Base-by-base conservation (phyloP, 2,329 filamentous ascomycete species). In the Colletotrichum spaethianum region DNA sequence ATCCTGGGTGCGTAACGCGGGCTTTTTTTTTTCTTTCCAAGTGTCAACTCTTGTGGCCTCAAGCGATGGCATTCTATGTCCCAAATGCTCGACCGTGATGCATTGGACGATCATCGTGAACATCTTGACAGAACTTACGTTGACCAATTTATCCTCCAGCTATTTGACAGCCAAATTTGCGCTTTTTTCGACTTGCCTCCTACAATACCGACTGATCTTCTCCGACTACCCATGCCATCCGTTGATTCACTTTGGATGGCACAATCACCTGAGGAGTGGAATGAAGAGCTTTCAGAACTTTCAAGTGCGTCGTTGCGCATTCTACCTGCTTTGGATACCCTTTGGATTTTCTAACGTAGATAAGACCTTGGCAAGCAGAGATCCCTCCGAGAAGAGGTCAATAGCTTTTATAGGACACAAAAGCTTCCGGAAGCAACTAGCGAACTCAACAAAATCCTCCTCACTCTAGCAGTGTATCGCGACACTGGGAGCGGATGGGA, bases 141-240 rank as follows among this genome's bases (percentile, higher is more conserved):
- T 44, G 6, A 44, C 2, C n/a, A 5, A 55, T 14, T 33, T 23
- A 3, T n/a, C 11, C 20, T 36, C 28, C 31, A 55, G 52, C 28
- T 55, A 3, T 55, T 55, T 2, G 52, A 64, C 38, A 31, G 33
- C 38, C 62, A 64, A 8, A 48, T 64, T 11, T 48, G 52, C 12
- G 36, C 50, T 12, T 46, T 56, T 12, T 64, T 64, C 38, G 62
- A 64, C 18, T 40, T 64, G 3, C 48, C 62, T 40, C 31, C 38
- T 20, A 56, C 62, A 6, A 64, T 64, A 53, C 50, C 50, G 3
- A 44, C 40, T 2, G 62, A 64, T 52, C 36, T 64, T 20, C 50
- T 64, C 23, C 62, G 40, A 31, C 50, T 64, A 4, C 20, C 62
- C 0, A 55, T 64, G 62, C 62, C 62, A 20, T 64, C 33, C 5